phyloP scores from a whole-genome alignment of 805 yeast species.

The Candida anglica region DNA sequence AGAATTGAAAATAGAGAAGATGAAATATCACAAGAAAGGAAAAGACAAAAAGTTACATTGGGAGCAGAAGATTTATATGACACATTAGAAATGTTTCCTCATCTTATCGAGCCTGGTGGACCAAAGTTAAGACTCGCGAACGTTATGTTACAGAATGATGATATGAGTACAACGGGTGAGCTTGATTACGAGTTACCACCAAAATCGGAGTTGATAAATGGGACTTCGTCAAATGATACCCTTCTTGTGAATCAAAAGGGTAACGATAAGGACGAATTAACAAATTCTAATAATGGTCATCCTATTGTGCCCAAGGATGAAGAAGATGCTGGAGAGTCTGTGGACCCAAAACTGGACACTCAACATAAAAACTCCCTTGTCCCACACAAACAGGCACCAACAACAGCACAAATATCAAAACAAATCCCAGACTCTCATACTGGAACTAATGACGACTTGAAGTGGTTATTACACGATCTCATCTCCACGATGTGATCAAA shows the following conservation, averaged over 20 bases:
- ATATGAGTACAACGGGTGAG: conserved; percentile 23
- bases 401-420: conserved; percentile 8
- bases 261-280: no score
- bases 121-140: conserved; percentile 48
- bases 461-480: conserved; percentile 68
- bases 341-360: conserved; percentile 1
- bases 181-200: conserved; percentile 29
- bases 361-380: neutral
- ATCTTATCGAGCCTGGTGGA: conserved; percentile 64
- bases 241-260: conserved; percentile 13
- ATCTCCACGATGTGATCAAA: conserved; percentile 30
- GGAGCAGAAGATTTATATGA: conserved; percentile 67
- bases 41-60: conserved; percentile 32
- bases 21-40: conserved; percentile 16
- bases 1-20: conserved; percentile 6
- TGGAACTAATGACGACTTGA: conserved; percentile 65
- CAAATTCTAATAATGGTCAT: no score
- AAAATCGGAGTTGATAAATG: conserved; percentile 12
- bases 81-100: conserved; percentile 61
- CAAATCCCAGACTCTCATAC: conserved; percentile 28
- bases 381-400: conserved; percentile 1
- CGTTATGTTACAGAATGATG: conserved; percentile 57
- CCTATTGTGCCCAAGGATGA: conserved; percentile 3
- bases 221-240: conserved; percentile 20
- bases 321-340: conserved; percentile 2